Percentiles rank a stretch among this genome's conserved stretches.
phyloP scores from a whole-genome alignment of 176 grass and related monocot genomes.

The Musa schizocarpa region DNA sequence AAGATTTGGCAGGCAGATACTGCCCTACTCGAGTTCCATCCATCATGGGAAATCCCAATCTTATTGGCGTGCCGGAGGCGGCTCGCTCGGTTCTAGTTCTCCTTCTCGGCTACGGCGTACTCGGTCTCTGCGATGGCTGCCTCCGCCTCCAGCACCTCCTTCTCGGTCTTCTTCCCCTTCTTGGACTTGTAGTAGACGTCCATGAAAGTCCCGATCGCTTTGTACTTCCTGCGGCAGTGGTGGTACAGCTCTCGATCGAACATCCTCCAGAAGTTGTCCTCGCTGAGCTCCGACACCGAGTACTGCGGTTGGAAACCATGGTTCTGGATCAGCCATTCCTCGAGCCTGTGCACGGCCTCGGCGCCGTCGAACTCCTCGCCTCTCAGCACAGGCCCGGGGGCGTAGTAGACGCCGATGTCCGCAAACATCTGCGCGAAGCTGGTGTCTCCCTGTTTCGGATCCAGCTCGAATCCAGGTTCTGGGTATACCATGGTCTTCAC shows the following conservation, averaged over 20 bases:
- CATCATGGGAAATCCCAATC: no score
- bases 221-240: conserved; percentile 62
- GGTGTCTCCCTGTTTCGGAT: conserved; percentile 74
- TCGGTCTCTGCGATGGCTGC: conserved; percentile 68
- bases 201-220: conserved; percentile 74
- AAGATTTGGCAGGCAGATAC: no score
- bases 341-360: conserved; percentile 45
- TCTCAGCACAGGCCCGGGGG: conserved; percentile 43
- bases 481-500: conserved; percentile 86
- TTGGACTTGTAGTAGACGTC: conserved; percentile 89
- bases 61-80: no score
- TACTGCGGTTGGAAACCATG: conserved; percentile 90
- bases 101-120: conserved; percentile 22
- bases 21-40: no score
- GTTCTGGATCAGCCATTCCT: conserved; percentile 88
- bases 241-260: conserved; percentile 79
- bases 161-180: conserved; percentile 93
- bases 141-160: conserved; percentile 93
- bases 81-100: not conserved
- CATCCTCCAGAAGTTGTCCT: conserved; percentile 97
- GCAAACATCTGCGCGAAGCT: conserved; percentile 76
- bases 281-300: conserved; percentile 63
- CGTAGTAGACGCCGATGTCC: conserved; percentile 67
- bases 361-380: conserved; percentile 60
- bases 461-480: conserved; percentile 63